phyloP scores from a whole-genome alignment of 106 monocot species.

The Amphibolis antarctica region DNA sequence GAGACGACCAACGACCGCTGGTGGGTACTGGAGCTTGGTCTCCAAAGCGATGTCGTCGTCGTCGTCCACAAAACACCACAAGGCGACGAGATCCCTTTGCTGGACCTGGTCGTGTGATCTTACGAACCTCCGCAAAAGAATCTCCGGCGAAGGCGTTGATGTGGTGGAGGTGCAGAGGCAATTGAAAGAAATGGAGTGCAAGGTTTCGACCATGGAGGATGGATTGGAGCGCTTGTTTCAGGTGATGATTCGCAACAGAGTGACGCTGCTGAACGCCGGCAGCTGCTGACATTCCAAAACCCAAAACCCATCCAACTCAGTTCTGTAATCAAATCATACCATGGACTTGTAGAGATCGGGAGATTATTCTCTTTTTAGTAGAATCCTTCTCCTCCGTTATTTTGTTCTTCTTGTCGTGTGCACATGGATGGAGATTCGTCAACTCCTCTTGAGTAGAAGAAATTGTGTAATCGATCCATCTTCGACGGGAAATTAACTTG shows the following conservation, averaged over 20 bases:
- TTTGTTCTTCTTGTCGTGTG: too few species aligned
- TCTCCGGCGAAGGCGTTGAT: neutral
- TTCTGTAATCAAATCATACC: too few species aligned
- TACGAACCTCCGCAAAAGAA: slow-evolving; percentile 2
- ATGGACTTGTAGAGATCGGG: too few species aligned
- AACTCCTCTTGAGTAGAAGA: neutral
- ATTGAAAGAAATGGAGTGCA: slow-evolving; percentile 4
- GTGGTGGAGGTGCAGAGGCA: slow-evolving; percentile 8
- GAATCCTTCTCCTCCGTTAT: too few species aligned
- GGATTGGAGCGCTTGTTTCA: slow-evolving; percentile 11
- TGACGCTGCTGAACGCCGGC: slow-evolving; percentile 15
- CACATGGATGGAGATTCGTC: too few species aligned
- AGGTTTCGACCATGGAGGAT: neutral
- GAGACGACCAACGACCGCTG: neutral
- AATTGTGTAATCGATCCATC: too few species aligned
- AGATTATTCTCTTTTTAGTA: too few species aligned
- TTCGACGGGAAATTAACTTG: neutral
- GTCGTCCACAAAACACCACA: neutral
- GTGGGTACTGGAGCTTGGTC: slow-evolving; percentile 3
- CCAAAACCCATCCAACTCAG: too few species aligned
- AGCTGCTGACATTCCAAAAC: too few species aligned
- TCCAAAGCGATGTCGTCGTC: neutral
- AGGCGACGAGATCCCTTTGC: too few species aligned
- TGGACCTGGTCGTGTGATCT: neutral
- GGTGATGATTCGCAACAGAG: slow-evolving; percentile 7